These are phyloP conservation scores for Diaporthe ampelina DNA, from an alignment of 2,329 filamentous ascomycete species.

Conservation along the genomic window DNA sequence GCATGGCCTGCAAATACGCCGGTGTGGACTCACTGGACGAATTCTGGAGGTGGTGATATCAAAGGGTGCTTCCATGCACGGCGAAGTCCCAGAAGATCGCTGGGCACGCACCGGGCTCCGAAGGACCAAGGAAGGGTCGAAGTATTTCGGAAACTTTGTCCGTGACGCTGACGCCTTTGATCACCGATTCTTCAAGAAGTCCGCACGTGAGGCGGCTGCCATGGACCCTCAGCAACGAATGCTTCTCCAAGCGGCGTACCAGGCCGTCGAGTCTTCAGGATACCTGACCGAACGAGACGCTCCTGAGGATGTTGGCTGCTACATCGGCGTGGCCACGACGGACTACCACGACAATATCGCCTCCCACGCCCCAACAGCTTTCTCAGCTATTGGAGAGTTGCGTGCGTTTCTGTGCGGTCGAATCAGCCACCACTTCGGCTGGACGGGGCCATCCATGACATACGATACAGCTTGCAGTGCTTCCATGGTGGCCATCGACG, in stretches of 20 bases:
- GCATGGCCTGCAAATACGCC: slow-evolving; percentile 52
- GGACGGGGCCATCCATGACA: slow-evolving; percentile 56
- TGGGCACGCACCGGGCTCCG: slow-evolving; percentile 12
- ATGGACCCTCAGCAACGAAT: slow-evolving; percentile 49
- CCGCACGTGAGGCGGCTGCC: slow-evolving; percentile 43
- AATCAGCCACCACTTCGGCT: slow-evolving; percentile 58
- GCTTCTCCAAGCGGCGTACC: slow-evolving; percentile 50
- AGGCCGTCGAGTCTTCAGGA: slow-evolving; percentile 42
- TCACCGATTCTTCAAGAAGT: slow-evolving; percentile 45
- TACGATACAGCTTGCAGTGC: slow-evolving; percentile 57
- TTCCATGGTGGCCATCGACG: slow-evolving; percentile 52
- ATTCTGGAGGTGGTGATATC: slow-evolving; percentile 50
- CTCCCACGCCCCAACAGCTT: background rate
- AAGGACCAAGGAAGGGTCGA: background rate
- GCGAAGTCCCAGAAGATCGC: slow-evolving; percentile 3
- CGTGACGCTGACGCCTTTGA: slow-evolving; percentile 40
- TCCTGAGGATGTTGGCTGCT: slow-evolving; percentile 47
- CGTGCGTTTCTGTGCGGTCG: slow-evolving; percentile 50
- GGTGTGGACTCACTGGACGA: slow-evolving; percentile 53
- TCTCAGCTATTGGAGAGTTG: background rate
- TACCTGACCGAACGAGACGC: background rate
- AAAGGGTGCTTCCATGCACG: slow-evolving; percentile 39
- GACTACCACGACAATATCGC: slow-evolving; percentile 18
- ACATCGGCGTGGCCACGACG: background rate
- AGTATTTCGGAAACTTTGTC: slow-evolving; percentile 12